Conservation (phyloP, 2,329 filamentous ascomycete genomes). For the Cadophora sp. region DNA sequence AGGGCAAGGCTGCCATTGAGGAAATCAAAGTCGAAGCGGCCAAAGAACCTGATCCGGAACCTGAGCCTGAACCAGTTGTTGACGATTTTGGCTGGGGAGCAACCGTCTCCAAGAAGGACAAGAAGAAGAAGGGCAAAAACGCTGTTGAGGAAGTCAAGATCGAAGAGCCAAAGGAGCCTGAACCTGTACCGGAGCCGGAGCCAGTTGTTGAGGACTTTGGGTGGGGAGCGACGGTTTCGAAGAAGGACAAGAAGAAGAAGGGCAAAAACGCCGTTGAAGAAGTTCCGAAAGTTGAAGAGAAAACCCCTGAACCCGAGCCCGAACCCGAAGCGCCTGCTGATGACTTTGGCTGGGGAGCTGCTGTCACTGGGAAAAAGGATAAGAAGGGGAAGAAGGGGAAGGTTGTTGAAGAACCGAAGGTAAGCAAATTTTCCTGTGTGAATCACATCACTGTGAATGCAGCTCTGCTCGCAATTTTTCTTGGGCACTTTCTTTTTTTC, state of each 20-base stretch:
- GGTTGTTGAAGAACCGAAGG: constrained; percentile 34
- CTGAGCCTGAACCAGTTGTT: constrained; percentile 43
- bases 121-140: constrained; percentile 51
- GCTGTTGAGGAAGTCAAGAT: constrained; percentile 47
- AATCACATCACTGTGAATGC: too few species aligned
- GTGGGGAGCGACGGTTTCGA: constrained; percentile 47
- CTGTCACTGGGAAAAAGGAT: constrained; percentile 14
- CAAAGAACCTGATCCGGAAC: constrained; percentile 46
- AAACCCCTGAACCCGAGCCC: constrained; percentile 44
- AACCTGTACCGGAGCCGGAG: constrained; percentile 46
- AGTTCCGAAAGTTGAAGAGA: constrained; percentile 46
- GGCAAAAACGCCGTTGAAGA: constrained; percentile 48
- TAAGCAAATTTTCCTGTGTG: neutral
- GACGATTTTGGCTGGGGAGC: constrained; percentile 45
- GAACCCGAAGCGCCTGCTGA: constrained; percentile 24
- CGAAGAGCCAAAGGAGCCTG: constrained; percentile 45
- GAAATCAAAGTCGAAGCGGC: constrained; percentile 42
- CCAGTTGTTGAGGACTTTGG: constrained; percentile 38
- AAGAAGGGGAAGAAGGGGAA: constrained; percentile 30
- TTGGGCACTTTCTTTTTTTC: too few species aligned
- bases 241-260: constrained; percentile 53
- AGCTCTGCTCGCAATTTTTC: neutral
- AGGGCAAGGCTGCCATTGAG: constrained; percentile 39
- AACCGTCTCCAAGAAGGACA: constrained; percentile 50
- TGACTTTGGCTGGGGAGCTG: constrained; percentile 4